Evolutionary conservation across 2,329 filamentous ascomycete species (phyloP), one percentile per base, ranked within the genome.

Genomic region (Tolypocladium album): DNA sequence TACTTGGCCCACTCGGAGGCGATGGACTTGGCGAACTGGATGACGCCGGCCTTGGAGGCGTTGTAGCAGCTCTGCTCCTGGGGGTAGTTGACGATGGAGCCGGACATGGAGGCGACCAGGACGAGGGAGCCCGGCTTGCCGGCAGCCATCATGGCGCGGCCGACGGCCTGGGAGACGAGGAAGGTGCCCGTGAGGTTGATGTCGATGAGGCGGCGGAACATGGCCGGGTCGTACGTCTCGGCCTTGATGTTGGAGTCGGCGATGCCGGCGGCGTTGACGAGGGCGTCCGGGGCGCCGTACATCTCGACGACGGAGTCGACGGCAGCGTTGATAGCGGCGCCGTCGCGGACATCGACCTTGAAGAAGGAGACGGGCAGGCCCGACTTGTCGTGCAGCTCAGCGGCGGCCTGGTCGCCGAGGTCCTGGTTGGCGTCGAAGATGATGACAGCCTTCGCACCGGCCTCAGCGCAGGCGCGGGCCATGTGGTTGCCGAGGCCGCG

Each of bases 21-120:
- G 31, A 94, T 83, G 4, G 88, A 91, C 79, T 89, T 90, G 74
- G 85, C 88, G 58, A 92, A 82, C 75, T 90, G 87, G 65, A 90
- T 83, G 43, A 92, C 88, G 67, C 86, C 89, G 20, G 89, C 88
- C 82, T 92, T 92, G 75, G 87, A 90, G 38, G 88, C 88, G 70
- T 92, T 92, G 83, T 93, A 93, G 75, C 87, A 89, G 55, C 81
- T 85, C 77, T 92, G 89, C 77, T 91, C 87, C 76, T 92, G 89
- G 8, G 89, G 89, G 78, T 87, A 92, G 83, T 93, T 93, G 81
- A 92, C 89, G 64, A 93, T 85, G 76, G 85, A 84, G 65, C 89
- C 90, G 57, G 88, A 90, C 89, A 93, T 92, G 68, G 87, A 90
- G 39, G 88, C 88, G 58, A 92, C 84, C 63, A 91, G 83, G 69